Evolutionary conservation across 129 eudicot species (phyloP).

Genomic region (Pittosporum tobira): DNA sequence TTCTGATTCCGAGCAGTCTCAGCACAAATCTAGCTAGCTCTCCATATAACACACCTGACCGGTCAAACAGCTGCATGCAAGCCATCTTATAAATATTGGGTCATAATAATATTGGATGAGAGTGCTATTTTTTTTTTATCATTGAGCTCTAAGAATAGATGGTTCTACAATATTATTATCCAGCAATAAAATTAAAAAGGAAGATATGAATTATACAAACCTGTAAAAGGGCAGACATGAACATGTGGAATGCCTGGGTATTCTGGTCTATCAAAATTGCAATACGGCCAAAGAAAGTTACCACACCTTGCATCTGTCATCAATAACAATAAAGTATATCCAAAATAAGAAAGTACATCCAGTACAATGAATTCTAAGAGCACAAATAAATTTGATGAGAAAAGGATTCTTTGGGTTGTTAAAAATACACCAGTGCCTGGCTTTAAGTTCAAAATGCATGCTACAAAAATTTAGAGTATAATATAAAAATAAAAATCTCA

Average conservation of each 20-base stretch:
- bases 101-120: not conserved
- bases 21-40: constrained; percentile 87
- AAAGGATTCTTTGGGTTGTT: too few relatives aligned
- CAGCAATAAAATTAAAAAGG: not conserved
- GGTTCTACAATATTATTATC: not conserved
- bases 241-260: constrained; percentile 87
- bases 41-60: constrained; percentile 88
- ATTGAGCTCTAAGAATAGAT: too few relatives aligned
- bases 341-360: too few relatives aligned
- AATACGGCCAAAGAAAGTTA: constrained; percentile 76
- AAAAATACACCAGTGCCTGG: too few relatives aligned
- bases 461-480: too few relatives aligned
- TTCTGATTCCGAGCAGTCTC: constrained; percentile 57
- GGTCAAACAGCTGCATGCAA: constrained; percentile 65
- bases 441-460: too few relatives aligned
- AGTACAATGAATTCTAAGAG: not conserved
- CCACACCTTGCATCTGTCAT: constrained; percentile 77
- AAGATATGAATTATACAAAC: constrained; percentile 21
- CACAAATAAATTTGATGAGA: not conserved
- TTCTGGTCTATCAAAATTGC: constrained; percentile 85
- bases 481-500: too few relatives aligned
- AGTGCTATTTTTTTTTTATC: not conserved
- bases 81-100: not conserved
- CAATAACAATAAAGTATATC: not conserved
- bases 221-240: constrained; percentile 92